Base-by-base conservation (phyloP, 805 yeast genomes). In the Candida namnaoensis region DNA sequence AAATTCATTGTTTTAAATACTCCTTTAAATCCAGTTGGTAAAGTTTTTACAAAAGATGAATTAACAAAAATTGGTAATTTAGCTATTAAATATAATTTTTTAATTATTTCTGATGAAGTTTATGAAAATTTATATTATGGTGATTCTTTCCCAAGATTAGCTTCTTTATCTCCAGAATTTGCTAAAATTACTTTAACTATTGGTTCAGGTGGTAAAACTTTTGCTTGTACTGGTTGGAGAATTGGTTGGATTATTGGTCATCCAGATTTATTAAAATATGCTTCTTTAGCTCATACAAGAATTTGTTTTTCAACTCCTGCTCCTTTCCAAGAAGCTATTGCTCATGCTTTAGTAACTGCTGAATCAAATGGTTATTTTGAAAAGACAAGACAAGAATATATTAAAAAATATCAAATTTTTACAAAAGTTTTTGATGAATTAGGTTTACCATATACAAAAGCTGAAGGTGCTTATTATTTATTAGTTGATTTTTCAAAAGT, bases 141-240 rank as follows among this genome's bases (percentile, higher is more conserved):
- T 3, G 66, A 72, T 7, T 61, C 59, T 3, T 88, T 91, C 62
- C 81, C 91, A 7, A 75, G 98, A 56, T 82, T 93, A 38, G 95
- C 96, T 2, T 78, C 87, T 3, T 65, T 91, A 41, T 69, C 80
- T 5, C 90, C 91, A 5, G 96, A 88, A 53, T 74, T 88, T 45
- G 81, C 76, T 26, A 76, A 77, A 44, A 69, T 88, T 54, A 87
- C 97, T 0, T 65, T 93, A 42, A 82, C 97, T 4, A 95, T 93
- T 23, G 98, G 98, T 1, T 87, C 96, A 27, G 99, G 97, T 7
- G 99, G 99, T 48, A 93, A 93, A 63, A 80, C 96, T 0, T 93
- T 93, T 67, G 95, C 96, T n/a, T 96, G 96, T 36, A 93, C 99
- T 11, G 99, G 99, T 41, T 93, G 98, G 97, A 81, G 99, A 69